Percentiles rank a stretch among this genome's conserved stretches.
These are phyloP conservation scores for Colletotrichum viniferum DNA, from an alignment of 2,329 filamentous ascomycete genomes.

Conservation along the genomic window DNA sequence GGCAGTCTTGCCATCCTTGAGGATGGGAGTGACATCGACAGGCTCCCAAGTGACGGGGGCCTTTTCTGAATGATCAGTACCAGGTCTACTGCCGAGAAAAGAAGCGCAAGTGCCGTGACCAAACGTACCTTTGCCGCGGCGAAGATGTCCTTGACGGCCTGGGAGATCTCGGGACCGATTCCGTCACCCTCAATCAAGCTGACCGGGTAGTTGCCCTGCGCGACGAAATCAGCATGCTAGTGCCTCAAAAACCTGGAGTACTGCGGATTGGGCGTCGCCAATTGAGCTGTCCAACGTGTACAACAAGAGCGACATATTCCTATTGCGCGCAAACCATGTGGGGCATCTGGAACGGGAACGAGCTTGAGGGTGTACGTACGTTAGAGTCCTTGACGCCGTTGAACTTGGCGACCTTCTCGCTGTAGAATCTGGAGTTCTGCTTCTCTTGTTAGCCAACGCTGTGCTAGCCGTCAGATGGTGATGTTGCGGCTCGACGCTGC, in stretches of 20 bases:
- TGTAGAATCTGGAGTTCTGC: slow-evolving; percentile 67
- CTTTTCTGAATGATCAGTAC: slow-evolving; percentile 47
- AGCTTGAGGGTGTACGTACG: slow-evolving; percentile 60
- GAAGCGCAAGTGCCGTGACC: neutral
- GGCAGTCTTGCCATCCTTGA: slow-evolving; percentile 94
- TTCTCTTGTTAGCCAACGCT: neutral
- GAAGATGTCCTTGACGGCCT: slow-evolving; percentile 99
- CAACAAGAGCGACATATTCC: neutral
- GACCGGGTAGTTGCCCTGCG: slow-evolving; percentile 91
- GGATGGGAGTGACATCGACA: slow-evolving; percentile 90
- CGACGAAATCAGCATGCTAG: slow-evolving; percentile 27
- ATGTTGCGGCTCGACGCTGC: slow-evolving; percentile 2
- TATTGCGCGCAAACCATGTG: slow-evolving; percentile 15
- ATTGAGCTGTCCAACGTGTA: slow-evolving; percentile 45
- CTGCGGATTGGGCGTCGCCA: neutral
- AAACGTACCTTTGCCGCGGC: slow-evolving; percentile 81
- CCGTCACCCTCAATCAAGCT: slow-evolving; percentile 98
- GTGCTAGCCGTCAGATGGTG: neutral
- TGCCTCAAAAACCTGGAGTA: neutral
- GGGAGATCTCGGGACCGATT: slow-evolving; percentile 96
- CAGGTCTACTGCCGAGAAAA: neutral
- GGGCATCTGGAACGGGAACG: neutral
- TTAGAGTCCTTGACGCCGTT: slow-evolving; percentile 86
- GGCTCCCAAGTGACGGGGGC: slow-evolving; percentile 96
- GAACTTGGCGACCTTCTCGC: slow-evolving; percentile 87